Conservation (phyloP, 139 green algal genomes). For the Chlamydomonas schloesseri region DNA sequence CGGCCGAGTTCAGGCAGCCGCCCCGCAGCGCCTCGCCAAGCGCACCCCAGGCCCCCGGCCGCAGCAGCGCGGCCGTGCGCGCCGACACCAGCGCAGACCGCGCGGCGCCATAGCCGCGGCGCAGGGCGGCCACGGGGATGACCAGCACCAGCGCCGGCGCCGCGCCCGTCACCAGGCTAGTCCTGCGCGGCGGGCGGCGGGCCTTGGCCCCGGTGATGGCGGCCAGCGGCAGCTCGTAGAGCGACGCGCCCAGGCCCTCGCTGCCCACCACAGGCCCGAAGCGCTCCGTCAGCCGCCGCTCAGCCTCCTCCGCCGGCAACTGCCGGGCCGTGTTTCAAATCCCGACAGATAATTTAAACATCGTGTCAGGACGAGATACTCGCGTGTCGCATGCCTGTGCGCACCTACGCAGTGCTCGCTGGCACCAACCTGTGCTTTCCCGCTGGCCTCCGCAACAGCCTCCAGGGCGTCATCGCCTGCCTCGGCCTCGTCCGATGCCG, state of each 20-base stretch:
- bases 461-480: no score
- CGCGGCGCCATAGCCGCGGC: neutral
- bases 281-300: slow-evolving; percentile 1
- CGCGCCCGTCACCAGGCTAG: neutral
- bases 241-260: neutral
- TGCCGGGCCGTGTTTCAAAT: no score
- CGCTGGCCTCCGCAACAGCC: no score
- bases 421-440: neutral
- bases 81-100: neutral
- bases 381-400: no score
- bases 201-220: neutral
- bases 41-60: neutral
- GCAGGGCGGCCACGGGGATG: slow-evolving; percentile 1
- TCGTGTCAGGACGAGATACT: no score
- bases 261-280: neutral
- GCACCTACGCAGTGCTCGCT: no score
- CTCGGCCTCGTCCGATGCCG: no score
- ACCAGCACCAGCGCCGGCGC: neutral
- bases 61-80: neutral
- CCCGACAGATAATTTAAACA: no score
- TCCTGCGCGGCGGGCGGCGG: neutral
- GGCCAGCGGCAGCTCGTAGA: neutral
- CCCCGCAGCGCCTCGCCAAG: neutral
- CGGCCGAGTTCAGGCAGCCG: neutral
- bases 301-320: neutral